phyloP scores from a whole-genome alignment of 2,329 filamentous ascomycete genomes.

The Whalleya microplaca region DNA sequence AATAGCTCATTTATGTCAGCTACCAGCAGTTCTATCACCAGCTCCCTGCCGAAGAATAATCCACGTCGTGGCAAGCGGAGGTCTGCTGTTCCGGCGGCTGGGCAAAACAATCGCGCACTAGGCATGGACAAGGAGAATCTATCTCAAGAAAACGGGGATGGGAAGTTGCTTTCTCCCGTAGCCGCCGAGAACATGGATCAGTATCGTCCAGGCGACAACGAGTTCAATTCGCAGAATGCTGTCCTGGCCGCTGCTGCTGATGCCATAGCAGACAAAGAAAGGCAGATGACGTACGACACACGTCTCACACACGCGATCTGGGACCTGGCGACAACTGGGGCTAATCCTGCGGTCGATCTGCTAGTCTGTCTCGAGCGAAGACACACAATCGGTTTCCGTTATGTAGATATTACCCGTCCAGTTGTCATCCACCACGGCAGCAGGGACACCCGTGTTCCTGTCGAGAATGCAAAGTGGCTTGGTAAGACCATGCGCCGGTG shows the following conservation, averaged over 20 bases:
- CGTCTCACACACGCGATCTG: conserved; percentile 92
- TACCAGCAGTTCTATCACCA: conserved; percentile 83
- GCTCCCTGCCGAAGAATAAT: conserved; percentile 69
- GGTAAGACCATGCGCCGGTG: conserved; percentile 92
- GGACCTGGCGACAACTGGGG: conserved; percentile 86
- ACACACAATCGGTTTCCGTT: conserved; percentile 92
- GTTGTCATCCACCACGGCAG: conserved; percentile 95
- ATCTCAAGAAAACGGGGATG: conserved; percentile 32
- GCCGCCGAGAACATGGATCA: conserved; percentile 55
- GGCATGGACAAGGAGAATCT: conserved; percentile 57
- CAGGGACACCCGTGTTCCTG: conserved; percentile 86
- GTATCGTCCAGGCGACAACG: conserved; percentile 40
- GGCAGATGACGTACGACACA: conserved; percentile 77
- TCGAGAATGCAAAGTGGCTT: conserved; percentile 94
- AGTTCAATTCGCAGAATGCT: conserved; percentile 31
- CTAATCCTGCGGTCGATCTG: conserved; percentile 92
- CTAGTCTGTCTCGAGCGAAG: conserved; percentile 89
- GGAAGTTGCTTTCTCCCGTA: conserved; percentile 31
- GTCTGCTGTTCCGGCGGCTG: conserved; percentile 44
- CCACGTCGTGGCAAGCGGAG: conserved; percentile 65
- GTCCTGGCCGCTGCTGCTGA: conserved; percentile 59
- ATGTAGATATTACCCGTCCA: conserved; percentile 90
- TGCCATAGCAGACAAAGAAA: conserved; percentile 69
- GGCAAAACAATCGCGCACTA: conserved; percentile 38
- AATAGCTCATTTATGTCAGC: conserved; percentile 96